A percentile compares a stretch with the other conserved stretches of the same genome.
Evolutionary conservation across 305 asterid species (phyloP).

Genomic region (Solanum hybrid): DNA sequence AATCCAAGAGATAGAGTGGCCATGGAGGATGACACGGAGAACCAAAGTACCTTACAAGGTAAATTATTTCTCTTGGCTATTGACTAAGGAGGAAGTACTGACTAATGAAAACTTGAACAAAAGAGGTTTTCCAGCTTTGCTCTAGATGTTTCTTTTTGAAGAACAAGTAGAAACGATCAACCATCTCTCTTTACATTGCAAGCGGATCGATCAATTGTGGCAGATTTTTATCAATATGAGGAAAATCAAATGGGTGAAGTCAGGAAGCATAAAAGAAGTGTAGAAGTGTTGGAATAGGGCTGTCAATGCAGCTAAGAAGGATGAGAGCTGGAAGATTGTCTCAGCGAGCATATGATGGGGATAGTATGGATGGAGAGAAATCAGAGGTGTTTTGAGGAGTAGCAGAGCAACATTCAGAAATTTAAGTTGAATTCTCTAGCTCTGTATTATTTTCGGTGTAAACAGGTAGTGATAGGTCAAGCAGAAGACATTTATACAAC

Average conservation of each 20-base stretch:
- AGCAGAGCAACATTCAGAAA: background rate
- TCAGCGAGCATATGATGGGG: background rate
- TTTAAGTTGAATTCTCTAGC: background rate
- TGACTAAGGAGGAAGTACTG: background rate
- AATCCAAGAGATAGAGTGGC: background rate
- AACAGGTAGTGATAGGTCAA: background rate
- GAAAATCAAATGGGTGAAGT: background rate
- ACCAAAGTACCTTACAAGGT: background rate
- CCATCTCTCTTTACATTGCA: background rate
- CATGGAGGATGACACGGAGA: background rate
- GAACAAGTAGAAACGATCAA: background rate
- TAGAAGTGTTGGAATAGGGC: background rate
- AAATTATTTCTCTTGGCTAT: background rate
- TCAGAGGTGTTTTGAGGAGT: background rate
- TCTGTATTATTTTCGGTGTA: background rate
- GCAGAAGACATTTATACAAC: background rate
- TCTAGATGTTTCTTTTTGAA: background rate
- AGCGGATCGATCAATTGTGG: background rate
- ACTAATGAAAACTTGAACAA: background rate
- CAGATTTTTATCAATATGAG: background rate
- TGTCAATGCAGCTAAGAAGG: background rate
- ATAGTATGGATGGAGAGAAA: background rate
- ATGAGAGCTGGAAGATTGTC: background rate
- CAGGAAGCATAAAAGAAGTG: background rate
- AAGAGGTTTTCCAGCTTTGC: background rate